These are phyloP conservation scores for Kluyveromyces nonfermentans DNA, from an alignment of 805 yeast species.

Conservation along the genomic window DNA sequence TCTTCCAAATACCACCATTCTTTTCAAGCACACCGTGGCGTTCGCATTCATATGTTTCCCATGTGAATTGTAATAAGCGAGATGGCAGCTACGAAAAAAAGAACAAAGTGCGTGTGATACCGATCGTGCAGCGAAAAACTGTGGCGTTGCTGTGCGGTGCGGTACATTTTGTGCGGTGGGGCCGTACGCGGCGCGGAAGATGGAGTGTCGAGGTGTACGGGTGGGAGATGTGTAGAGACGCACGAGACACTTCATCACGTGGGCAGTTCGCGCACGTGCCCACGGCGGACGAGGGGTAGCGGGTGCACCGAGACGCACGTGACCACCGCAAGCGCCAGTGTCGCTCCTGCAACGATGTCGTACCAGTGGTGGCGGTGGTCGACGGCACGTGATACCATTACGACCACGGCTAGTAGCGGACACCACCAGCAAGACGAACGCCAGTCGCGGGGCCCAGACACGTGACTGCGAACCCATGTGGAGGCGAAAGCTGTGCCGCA, in stretches of 20 bases:
- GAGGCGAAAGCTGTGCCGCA: constrained; percentile 19
- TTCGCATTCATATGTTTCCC: not conserved
- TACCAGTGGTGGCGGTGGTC: constrained; percentile 28
- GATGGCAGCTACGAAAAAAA: not conserved
- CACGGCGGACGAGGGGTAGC: not conserved
- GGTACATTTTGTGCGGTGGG: not conserved
- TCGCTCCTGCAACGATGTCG: constrained; percentile 21
- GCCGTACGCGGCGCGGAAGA: not conserved
- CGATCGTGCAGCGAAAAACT: not conserved
- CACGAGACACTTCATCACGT: too few relatives aligned
- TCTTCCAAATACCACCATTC: not conserved
- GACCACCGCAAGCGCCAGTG: constrained; percentile 11
- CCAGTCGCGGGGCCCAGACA: constrained; percentile 11
- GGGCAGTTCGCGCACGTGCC: not conserved
- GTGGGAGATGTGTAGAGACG: not conserved
- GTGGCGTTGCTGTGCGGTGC: not conserved
- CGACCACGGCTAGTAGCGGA: constrained; percentile 13
- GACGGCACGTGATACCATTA: constrained; percentile 21
- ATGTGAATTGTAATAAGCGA: not conserved
- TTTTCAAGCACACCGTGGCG: not conserved
- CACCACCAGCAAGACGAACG: constrained; percentile 20
- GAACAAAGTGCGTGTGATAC: not conserved
- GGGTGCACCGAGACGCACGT: constrained; percentile 1
- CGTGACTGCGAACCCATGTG: constrained; percentile 20
- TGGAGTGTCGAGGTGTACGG: not conserved